These are phyloP conservation scores for Rhizophora mangle DNA, from an alignment of 345 rosid genomes.

Conservation along the genomic window DNA sequence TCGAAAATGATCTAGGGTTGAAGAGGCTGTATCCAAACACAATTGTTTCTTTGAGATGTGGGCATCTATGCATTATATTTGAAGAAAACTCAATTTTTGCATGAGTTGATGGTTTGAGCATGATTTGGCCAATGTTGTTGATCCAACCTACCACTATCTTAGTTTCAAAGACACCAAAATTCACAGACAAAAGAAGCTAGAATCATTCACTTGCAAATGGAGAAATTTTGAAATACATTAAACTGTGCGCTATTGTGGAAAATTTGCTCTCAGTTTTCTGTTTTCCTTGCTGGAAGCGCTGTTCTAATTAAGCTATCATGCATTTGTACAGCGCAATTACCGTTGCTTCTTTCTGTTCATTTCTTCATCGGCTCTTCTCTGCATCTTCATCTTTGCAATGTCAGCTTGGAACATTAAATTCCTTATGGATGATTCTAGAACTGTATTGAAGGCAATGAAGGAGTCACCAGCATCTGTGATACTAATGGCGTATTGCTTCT, in stretches of 20 bases:
- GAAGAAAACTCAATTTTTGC: not conserved
- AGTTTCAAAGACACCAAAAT: not conserved
- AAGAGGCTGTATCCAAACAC: too few relatives aligned
- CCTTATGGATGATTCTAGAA: slow-evolving; percentile 36
- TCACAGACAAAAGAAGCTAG: not conserved
- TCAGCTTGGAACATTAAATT: slow-evolving; percentile 48
- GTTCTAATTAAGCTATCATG: slow-evolving; percentile 1
- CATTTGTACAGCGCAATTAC: slow-evolving; percentile 51
- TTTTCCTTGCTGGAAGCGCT: not conserved
- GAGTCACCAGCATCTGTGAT: slow-evolving; percentile 44
- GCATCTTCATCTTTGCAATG: slow-evolving; percentile 46
- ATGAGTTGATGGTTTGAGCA: not conserved
- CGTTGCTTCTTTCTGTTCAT: slow-evolving; percentile 53
- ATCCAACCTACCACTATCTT: not conserved
- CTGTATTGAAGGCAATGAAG: slow-evolving; percentile 48
- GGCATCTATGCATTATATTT: too few relatives aligned
- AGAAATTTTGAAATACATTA: not conserved
- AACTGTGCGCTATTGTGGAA: not conserved
- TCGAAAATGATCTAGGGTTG: too few relatives aligned
- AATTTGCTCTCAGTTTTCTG: not conserved
- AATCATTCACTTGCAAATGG: not conserved
- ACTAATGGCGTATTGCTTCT: slow-evolving; percentile 46
- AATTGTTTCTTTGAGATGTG: not conserved
- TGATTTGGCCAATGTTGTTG: not conserved
- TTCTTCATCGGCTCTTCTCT: slow-evolving; percentile 50